phyloP scores from a whole-genome alignment of 148 eudicot species.

The Heliamphora exappendiculata region DNA sequence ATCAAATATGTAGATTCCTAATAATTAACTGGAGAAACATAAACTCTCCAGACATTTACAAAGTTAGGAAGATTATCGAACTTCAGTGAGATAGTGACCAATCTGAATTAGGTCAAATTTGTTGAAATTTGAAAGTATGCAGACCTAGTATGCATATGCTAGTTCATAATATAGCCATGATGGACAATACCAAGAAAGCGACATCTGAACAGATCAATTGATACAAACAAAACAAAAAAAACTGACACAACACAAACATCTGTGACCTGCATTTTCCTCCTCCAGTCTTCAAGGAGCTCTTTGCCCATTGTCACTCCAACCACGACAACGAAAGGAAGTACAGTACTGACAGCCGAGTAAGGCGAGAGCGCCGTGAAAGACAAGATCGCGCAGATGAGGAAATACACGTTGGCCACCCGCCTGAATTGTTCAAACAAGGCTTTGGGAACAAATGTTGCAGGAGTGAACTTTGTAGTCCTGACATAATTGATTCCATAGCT shows the following conservation, averaged over 20 bases:
- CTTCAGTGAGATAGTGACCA: background rate
- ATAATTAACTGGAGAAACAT: background rate
- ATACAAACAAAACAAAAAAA: no score
- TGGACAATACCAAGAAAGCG: constrained; percentile 3
- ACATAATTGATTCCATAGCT: constrained; percentile 44
- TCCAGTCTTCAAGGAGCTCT: constrained; percentile 63
- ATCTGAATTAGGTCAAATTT: background rate
- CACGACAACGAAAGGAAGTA: constrained; percentile 56
- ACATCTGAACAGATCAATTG: background rate
- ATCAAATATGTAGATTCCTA: background rate
- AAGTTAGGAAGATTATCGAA: background rate
- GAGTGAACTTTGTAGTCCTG: constrained; percentile 49
- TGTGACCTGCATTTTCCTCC: constrained; percentile 40
- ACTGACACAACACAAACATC: background rate
- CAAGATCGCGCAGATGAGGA: constrained; percentile 48
- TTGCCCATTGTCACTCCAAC: constrained; percentile 60
- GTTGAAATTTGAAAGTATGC: background rate
- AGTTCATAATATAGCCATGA: background rate
- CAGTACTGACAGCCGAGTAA: constrained; percentile 45
- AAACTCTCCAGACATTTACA: background rate
- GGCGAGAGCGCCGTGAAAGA: constrained; percentile 60
- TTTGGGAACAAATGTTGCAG: constrained; percentile 54
- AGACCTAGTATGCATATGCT: background rate
- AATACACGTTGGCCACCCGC: constrained; percentile 65
- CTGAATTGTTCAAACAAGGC: constrained; percentile 76